Evolutionary conservation across 2,329 filamentous ascomycete species (phyloP), one percentile per base, ranked within the genome.

Genomic region (Cryphonectria japonica): DNA sequence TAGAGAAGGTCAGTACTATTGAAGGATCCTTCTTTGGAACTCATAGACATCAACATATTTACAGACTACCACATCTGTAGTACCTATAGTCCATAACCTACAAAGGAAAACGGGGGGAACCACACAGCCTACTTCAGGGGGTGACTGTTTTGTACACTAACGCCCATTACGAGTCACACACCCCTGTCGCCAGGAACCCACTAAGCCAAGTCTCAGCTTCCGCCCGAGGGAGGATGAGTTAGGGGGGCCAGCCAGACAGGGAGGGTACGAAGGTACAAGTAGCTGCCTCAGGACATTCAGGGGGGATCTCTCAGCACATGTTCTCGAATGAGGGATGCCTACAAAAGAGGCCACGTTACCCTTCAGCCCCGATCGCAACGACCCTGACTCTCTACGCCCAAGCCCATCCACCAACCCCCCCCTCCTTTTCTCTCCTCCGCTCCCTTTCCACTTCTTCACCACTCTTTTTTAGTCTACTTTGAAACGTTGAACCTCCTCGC

Each of bases 281-380:
- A 16, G 13, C n/a, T 37, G 34, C 34, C 60, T 41, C 34, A 39
- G 32, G 39, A 41, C 39, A 14, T 26, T 39, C 37, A 39, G 41
- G 61, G 60, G 61, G 61, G 5, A 41, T 11, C n/a, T 46, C 6
- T 39, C 37, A 39, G 37, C 61, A 26, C 16, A n/a, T 64, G 39
- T n/a, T 19, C 61, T 29, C 32, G 37, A 39, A 16, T 7, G 19
- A 26, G 22, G 63, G 43, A 34, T 39, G 63, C 63, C 63, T 65
- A 65, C 63, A 69, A 70, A 69, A 72, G 65, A 72, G 70, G 70
- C 70, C 70, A 72, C 70, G 70, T 71, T 63, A 68, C 70, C 70
- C 70, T 39, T 68, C 39, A 22, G 46, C 60, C 37, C 54, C 50
- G 41, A 69, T 50, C 54, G 62, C 52, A 69, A 59, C 52, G 52